Percentiles rank a stretch among this genome's conserved stretches.
These are phyloP conservation scores for Inonotus obliquus DNA, from an alignment of 1,284 basidiomycete genomes.

Conservation along the genomic window DNA sequence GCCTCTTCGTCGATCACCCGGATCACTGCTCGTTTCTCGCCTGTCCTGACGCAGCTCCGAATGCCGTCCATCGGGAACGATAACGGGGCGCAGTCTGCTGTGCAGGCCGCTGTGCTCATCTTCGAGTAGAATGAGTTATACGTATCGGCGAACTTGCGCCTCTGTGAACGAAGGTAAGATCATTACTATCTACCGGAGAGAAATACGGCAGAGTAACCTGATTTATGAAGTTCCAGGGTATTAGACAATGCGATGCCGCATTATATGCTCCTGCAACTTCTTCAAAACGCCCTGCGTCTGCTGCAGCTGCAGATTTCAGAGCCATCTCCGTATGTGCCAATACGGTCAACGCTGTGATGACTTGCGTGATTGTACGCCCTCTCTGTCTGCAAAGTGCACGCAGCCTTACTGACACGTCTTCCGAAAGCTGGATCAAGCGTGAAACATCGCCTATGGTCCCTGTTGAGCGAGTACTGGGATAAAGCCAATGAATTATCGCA, in stretches of 20 bases:
- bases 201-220: slow-evolving; percentile 9
- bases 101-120: slow-evolving; percentile 8
- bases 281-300: slow-evolving; percentile 16
- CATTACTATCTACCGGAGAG: neutral
- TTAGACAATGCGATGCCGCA: slow-evolving; percentile 11
- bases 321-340: slow-evolving; percentile 16
- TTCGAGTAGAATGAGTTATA: slow-evolving; percentile 11
- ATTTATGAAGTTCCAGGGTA: slow-evolving; percentile 16
- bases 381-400: slow-evolving; percentile 11
- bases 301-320: slow-evolving; percentile 11
- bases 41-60: slow-evolving; percentile 1
- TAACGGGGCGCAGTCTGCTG: slow-evolving; percentile 18
- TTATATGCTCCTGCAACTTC: slow-evolving; percentile 8
- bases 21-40: neutral
- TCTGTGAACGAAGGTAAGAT: neutral
- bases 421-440: slow-evolving; percentile 9
- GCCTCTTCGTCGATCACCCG: slow-evolving; percentile 1
- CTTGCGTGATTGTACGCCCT: slow-evolving; percentile 20
- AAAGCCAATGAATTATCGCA: slow-evolving; percentile 3
- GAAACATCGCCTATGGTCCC: slow-evolving; percentile 13
- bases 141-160: slow-evolving; percentile 17
- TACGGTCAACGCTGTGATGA: slow-evolving; percentile 17
- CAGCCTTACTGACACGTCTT: slow-evolving; percentile 15
- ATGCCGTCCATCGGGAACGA: slow-evolving; percentile 8
- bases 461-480: slow-evolving; percentile 3